Conservation (phyloP, 2,329 filamentous ascomycete genomes). For the Cladosporium sp. region DNA sequence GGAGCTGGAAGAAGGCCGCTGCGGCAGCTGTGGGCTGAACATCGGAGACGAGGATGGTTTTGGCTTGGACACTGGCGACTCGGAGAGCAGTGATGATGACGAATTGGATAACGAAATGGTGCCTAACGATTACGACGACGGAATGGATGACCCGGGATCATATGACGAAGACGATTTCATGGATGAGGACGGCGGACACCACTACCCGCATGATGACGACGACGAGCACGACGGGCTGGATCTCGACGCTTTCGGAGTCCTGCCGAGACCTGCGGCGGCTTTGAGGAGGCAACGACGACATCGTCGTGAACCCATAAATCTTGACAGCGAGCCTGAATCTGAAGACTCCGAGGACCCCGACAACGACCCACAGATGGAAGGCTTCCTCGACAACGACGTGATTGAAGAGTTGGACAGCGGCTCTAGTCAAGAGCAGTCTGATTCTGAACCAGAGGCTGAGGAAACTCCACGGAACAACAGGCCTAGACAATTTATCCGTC, state of each 20-base stretch:
- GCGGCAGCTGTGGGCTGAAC: constrained; percentile 54
- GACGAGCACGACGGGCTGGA: background rate
- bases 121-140: background rate
- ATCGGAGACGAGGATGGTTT: constrained; percentile 51
- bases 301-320: background rate
- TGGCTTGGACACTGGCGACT: constrained; percentile 29
- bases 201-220: background rate
- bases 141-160: constrained; percentile 1
- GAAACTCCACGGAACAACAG: constrained; percentile 1
- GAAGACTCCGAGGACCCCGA: constrained; percentile 21
- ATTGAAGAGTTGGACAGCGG: constrained; percentile 16
- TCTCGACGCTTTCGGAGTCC: constrained; percentile 6
- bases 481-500: background rate
- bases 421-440: constrained; percentile 23
- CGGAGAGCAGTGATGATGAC: constrained; percentile 40
- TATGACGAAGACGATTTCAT: constrained; percentile 23
- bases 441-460: constrained; percentile 24
- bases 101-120: constrained; percentile 20
- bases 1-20: constrained; percentile 64
- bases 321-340: constrained; percentile 14
- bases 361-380: constrained; percentile 23
- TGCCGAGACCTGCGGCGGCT: background rate
- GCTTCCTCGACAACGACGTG: constrained; percentile 23
- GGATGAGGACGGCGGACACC: constrained; percentile 16
- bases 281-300: constrained; percentile 20